phyloP scores from a whole-genome alignment of 345 rosid species.

The Punica granatum region DNA sequence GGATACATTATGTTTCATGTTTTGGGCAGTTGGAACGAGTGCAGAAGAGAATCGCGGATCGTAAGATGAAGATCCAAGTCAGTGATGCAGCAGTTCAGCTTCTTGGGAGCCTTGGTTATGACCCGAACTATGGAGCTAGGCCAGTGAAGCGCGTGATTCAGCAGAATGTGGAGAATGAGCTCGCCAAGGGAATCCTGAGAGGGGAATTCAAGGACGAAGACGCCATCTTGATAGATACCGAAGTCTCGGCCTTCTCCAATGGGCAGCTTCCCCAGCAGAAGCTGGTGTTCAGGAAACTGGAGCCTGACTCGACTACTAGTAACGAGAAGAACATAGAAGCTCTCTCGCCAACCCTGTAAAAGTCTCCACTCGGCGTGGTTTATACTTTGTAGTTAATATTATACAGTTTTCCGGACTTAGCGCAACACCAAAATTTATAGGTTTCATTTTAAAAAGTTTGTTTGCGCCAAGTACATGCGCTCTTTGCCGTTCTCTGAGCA shows the following conservation, averaged over 20 bases:
- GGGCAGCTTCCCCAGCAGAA: conserved; percentile 86
- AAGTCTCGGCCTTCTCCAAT: conserved; percentile 54
- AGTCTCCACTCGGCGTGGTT: neutral
- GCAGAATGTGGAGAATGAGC: conserved; percentile 87
- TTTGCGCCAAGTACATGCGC: no score
- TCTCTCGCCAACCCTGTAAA: neutral
- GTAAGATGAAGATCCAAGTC: conserved; percentile 70
- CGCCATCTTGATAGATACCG: conserved; percentile 54
- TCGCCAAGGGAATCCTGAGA: conserved; percentile 89
- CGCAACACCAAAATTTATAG: neutral
- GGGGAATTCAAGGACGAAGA: conserved; percentile 93
- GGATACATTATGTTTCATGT: neutral
- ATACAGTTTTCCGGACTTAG: neutral
- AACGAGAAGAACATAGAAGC: conserved; percentile 30
- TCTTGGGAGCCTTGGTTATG: conserved; percentile 84
- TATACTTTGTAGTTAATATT: no score
- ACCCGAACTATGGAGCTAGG: conserved; percentile 93
- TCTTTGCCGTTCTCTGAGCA: no score
- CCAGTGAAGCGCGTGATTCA: conserved; percentile 98
- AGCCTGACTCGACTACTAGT: conserved; percentile 12
- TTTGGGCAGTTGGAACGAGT: conserved; percentile 72
- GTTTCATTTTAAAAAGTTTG: no score
- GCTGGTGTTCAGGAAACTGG: conserved; percentile 54
- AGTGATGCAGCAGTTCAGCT: conserved; percentile 69
- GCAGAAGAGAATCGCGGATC: conserved; percentile 78